Evolutionary conservation across 192 early-diverging fungal genomes (phyloP), one percentile per base, ranked within the genome.

Genomic region (Backusella circina): DNA sequence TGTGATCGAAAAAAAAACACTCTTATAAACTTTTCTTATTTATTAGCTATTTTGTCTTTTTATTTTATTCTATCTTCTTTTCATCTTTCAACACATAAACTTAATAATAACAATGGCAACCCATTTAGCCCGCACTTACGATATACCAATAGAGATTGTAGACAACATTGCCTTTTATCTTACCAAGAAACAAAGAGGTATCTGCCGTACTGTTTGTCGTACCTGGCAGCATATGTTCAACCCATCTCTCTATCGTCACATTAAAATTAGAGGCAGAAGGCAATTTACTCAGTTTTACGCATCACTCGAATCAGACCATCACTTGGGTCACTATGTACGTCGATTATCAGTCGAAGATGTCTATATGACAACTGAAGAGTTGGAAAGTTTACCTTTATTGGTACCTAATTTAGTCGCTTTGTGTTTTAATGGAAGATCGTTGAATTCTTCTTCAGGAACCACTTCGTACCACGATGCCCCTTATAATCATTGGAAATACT

Each of bases 201-300:
- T 47, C 12, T 70, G 69, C n/a, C 69, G 37, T 44, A 44, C 69
- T 41, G 69, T 70, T 15, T 47, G 69, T 31, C 37, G 23, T 30
- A 39, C 39, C 23, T 70, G 69, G 69, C 23, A 38, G 18, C 2
- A 18, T 15, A 18, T 70, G 15, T 70, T 70, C 16, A 70, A 28
- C 16, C 69, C 69, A 39, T 47, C 39, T n/a, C 69, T 41, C 13
- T 70, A 70, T 18, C 37, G 39, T 5, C 28, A 70, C 39, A 44
- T 70, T 15, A 23, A 47, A 30, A 28, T 70, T 10, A 70, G 38
- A 70, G 41, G 39, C 10, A 26, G 38, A 26, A 3, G 26, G 8
- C 69, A 70, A 26, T 70, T 70, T 16, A 18, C 21, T 68, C 37
- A 70, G 37, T 47, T 70, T 30, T 26, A 44, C 1, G 13, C 15